These are phyloP conservation scores for Monilinia laxa DNA, from an alignment of 2,329 filamentous ascomycete genomes.

Conservation along the genomic window DNA sequence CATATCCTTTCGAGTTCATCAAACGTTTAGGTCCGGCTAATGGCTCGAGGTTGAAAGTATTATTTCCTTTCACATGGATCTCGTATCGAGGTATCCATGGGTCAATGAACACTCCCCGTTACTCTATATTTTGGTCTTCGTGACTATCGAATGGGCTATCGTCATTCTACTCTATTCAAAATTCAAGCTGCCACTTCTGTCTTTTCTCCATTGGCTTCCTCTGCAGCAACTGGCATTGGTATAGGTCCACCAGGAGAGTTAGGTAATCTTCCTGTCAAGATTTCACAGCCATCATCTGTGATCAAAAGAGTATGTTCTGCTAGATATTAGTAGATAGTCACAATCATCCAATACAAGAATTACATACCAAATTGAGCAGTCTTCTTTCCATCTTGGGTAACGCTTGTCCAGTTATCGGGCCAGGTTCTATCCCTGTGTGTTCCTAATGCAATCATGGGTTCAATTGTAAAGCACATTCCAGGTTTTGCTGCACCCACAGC, in stretches of 20 bases:
- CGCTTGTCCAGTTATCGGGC: slow-evolving; percentile 98
- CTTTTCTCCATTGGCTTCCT: slow-evolving; percentile 27
- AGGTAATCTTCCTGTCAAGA: slow-evolving; percentile 64
- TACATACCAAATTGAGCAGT: slow-evolving; percentile 86
- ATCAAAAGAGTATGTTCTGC: slow-evolving; percentile 79
- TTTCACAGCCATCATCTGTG: slow-evolving; percentile 77
- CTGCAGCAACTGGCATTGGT: slow-evolving; percentile 39
- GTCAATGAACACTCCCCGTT: not conserved
- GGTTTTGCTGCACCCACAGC: slow-evolving; percentile 90
- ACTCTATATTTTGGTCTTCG: not conserved
- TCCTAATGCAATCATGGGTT: slow-evolving; percentile 95
- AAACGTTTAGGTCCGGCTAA: not conserved
- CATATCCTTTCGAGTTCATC: not conserved
- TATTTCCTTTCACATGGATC: not conserved
- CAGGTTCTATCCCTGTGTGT: slow-evolving; percentile 91
- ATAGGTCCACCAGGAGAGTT: slow-evolving; percentile 74
- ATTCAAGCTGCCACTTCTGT: slow-evolving; percentile 16
- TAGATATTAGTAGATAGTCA: slow-evolving; percentile 27
- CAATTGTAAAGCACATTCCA: slow-evolving; percentile 98
- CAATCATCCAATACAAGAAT: slow-evolving; percentile 24
- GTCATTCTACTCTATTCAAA: not conserved
- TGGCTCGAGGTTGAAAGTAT: not conserved
- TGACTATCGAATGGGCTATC: slow-evolving; percentile 3
- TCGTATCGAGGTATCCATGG: not conserved
- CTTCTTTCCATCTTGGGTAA: slow-evolving; percentile 81